phyloP scores from a whole-genome alignment of 83 land plant species.

The Isoetes engelmannii region DNA sequence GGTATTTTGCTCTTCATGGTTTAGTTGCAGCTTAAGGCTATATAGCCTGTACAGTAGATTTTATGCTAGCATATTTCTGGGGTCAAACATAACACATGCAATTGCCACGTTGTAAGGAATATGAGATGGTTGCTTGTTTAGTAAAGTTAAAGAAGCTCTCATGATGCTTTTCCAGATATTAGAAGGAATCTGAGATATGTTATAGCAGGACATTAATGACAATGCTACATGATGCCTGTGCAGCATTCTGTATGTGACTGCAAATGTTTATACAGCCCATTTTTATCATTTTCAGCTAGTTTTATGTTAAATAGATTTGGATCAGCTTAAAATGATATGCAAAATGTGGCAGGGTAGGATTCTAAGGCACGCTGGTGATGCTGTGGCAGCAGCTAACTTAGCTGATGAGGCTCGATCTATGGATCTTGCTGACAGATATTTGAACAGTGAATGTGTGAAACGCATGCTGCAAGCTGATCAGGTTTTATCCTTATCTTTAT shows the following conservation, averaged over 20 bases:
- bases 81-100: neutral
- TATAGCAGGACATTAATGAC: too few relatives aligned
- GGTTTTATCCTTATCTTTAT: slow-evolving; percentile 28
- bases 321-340: too few relatives aligned
- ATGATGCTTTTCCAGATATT: too few relatives aligned
- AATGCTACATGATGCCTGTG: too few relatives aligned
- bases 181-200: too few relatives aligned
- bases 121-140: neutral
- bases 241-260: too few relatives aligned
- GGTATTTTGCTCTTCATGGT: slow-evolving; percentile 34
- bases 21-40: too few relatives aligned
- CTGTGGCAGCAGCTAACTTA: slow-evolving; percentile 74
- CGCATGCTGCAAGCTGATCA: slow-evolving; percentile 99
- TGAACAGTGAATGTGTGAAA: slow-evolving; percentile 97
- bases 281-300: too few relatives aligned
- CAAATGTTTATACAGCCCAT: too few relatives aligned
- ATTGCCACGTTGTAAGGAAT: neutral
- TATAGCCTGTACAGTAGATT: neutral
- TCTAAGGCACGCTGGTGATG: slow-evolving; percentile 88
- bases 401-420: slow-evolving; percentile 96
- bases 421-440: slow-evolving; percentile 95
- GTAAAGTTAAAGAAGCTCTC: too few relatives aligned
- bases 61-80: neutral
- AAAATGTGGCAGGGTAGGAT: slow-evolving; percentile 59
- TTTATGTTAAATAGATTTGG: too few relatives aligned